These are phyloP conservation scores for Lipomyces oligophaga DNA, from an alignment of 805 yeast genomes.

Conservation along the genomic window DNA sequence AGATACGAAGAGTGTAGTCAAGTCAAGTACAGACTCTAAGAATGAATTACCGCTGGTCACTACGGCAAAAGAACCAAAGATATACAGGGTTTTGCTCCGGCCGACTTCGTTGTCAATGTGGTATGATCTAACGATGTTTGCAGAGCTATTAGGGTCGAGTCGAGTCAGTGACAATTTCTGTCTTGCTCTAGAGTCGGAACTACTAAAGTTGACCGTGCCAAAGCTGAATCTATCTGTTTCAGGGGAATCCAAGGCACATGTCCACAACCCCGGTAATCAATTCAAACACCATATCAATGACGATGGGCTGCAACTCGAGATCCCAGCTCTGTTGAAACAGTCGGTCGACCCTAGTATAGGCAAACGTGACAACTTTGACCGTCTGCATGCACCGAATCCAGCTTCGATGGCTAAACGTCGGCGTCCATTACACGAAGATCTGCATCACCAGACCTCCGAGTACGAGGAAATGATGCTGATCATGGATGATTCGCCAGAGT, in stretches of 20 bases:
- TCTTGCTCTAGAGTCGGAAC: constrained; percentile 81
- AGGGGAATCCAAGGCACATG: constrained; percentile 51
- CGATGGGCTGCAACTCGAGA: too few species aligned
- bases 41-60: neutral
- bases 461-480: constrained; percentile 87
- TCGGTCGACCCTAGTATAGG: constrained; percentile 1
- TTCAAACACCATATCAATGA: too few species aligned
- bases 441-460: constrained; percentile 66
- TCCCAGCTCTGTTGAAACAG: constrained; percentile 1
- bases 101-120: constrained; percentile 79
- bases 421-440: constrained; percentile 60
- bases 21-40: neutral
- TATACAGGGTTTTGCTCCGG: constrained; percentile 69
- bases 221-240: constrained; percentile 72
- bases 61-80: constrained; percentile 52
- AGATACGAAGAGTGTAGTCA: neutral
- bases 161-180: constrained; percentile 76
- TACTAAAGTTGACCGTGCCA: constrained; percentile 71
- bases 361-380: constrained; percentile 6
- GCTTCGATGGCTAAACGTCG: constrained; percentile 27
- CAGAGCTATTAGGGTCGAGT: constrained; percentile 66
- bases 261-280: too few species aligned
- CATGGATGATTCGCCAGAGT: constrained; percentile 49
- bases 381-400: constrained; percentile 31
- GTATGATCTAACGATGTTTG: constrained; percentile 64